These are phyloP conservation scores for Hyphochytrium catenoides DNA, from an alignment of 352 stramenopile genomes.

Conservation along the genomic window DNA sequence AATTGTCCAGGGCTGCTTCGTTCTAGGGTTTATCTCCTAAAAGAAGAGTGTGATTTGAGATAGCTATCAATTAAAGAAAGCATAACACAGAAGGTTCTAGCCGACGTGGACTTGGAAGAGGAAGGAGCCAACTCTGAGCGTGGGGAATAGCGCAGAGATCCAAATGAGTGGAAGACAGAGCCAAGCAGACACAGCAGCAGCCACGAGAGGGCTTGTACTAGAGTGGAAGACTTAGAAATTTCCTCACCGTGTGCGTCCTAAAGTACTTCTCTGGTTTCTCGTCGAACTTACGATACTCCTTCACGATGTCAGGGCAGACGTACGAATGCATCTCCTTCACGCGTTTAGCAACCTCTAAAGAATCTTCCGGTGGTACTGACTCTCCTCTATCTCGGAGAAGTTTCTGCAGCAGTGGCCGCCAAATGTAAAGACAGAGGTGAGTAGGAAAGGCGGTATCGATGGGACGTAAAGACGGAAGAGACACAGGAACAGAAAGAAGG, in stretches of 20 bases:
- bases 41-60: not conserved
- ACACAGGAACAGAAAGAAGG: no score
- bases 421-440: no score
- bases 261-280: constrained; percentile 73
- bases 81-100: no score
- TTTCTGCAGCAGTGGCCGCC: no score
- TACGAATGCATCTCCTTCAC: constrained; percentile 89
- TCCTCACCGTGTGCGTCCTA: constrained; percentile 40
- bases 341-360: constrained; percentile 61
- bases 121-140: no score
- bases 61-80: not conserved
- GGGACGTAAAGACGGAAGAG: no score
- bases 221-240: constrained; percentile 6
- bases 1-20: constrained; percentile 54
- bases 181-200: no score
- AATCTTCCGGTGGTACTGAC: constrained; percentile 65
- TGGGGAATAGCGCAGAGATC: no score
- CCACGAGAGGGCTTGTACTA: no score
- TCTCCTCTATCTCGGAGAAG: constrained; percentile 70
- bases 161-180: no score
- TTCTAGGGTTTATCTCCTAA: constrained; percentile 27
- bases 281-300: constrained; percentile 91
- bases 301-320: constrained; percentile 76
- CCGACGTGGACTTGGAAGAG: no score
- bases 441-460: no score